phyloP scores from a whole-genome alignment of 2,329 filamentous ascomycete species.

The Colletotrichum sp. region DNA sequence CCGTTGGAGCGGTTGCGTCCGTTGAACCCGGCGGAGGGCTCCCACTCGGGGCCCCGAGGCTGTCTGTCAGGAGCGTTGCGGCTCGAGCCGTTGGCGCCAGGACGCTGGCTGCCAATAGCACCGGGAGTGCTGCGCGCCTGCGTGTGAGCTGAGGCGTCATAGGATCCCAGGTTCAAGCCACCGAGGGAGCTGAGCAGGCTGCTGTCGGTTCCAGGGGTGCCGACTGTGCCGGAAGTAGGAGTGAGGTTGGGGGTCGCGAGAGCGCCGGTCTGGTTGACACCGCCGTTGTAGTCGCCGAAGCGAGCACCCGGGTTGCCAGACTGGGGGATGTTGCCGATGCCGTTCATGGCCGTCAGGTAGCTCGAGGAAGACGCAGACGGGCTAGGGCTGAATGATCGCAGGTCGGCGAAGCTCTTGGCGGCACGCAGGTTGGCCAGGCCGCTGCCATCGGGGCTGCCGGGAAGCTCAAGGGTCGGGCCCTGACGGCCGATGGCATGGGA shows the following conservation, averaged over 20 bases:
- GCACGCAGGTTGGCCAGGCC: conserved; percentile 79
- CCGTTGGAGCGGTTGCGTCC: conserved; percentile 61
- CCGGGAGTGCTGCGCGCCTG: conserved; percentile 56
- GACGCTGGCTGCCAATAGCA: conserved; percentile 70
- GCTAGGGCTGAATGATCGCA: conserved; percentile 94
- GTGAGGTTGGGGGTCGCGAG: conserved; percentile 37
- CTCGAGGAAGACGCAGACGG: conserved; percentile 89
- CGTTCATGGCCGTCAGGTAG: conserved; percentile 65
- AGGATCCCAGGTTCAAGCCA: conserved; percentile 56
- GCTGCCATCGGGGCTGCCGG: conserved; percentile 73
- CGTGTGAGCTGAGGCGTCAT: conserved; percentile 48
- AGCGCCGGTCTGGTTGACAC: conserved; percentile 37
- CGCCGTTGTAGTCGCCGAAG: conserved; percentile 51
- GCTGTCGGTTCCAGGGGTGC: conserved; percentile 42
- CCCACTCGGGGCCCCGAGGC: conserved; percentile 69
- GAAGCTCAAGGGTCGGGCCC: conserved; percentile 83
- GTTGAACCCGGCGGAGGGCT: conserved; percentile 56
- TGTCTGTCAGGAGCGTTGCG: conserved; percentile 63
- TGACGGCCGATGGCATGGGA: conserved; percentile 77
- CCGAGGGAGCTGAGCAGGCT: conserved; percentile 53
- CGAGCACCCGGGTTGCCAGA: conserved; percentile 39
- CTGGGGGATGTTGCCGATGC: conserved; percentile 59
- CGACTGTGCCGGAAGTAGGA: conserved; percentile 39
- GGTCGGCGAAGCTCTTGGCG: conserved; percentile 95
- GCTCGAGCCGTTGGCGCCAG: conserved; percentile 49